Base-by-base conservation (phyloP, 345 rosid species). In the Populus alba region DNA sequence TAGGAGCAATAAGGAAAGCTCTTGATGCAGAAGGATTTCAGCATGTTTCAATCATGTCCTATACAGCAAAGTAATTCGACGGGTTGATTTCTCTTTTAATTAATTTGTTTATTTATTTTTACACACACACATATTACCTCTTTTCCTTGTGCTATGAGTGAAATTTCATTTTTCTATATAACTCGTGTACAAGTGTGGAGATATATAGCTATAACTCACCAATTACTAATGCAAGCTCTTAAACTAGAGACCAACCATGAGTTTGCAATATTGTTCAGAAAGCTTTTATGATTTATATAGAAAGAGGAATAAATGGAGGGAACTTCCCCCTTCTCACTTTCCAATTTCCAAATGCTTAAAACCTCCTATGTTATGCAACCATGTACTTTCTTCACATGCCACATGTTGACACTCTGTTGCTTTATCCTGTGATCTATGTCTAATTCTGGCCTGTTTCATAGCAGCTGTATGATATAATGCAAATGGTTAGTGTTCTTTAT, bases 21-120 rank as follows among this genome's bases (percentile, higher is more conserved):
- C 97, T 93, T 78, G 99, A 95, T 82, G 89, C 91, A 53, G 97
- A 91, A 86, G 99, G 99, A 68, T 95, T 93, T 86, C 87, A 92
- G 61, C 86, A 93, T 80, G 99, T 95, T 72, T 91, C 98, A 70
- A 93, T 95, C 87, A 92, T 95, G 99, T 95, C 99, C 55, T 95
- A 95, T 79, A 95, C 98, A 1, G 98, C 99, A 66, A 95, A 95
- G 98, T 95, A 89, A 89, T 59, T 53, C 33, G 15, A 70, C 16
- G 15, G 31, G 71, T 61, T 45, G 22, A n/a, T 47, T 68, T 43
- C 51, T 66, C 62, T 75, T 49, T 35, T 66, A 16, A 13, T 31
- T 33, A 16, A 29, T 66, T 7, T 11, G 22, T 63, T n/a, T 63
- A 47, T 47, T 47, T 47, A 43, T 18, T 5, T 20, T 3, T 18